A percentile compares a stretch with the other conserved stretches of the same genome.
Evolutionary conservation across 306 rosid species (phyloP).

Genomic region (Castanea crenata): DNA sequence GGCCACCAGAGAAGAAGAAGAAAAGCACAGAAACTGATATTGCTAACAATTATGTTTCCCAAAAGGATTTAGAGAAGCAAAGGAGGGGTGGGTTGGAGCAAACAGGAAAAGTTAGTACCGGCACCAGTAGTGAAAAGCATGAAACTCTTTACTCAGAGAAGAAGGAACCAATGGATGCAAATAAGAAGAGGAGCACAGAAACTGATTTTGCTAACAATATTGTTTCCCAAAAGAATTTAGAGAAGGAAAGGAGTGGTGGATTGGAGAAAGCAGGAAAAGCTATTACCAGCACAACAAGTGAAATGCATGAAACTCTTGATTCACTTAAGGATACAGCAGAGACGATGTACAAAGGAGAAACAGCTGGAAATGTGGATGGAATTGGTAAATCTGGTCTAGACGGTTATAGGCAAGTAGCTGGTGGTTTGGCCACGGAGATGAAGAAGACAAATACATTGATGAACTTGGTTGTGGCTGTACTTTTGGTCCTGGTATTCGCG

Average conservation of each 20-base stretch:
- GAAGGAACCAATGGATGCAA: slow-evolving; percentile 5
- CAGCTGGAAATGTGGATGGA: slow-evolving; percentile 19
- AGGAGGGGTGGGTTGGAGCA: not conserved
- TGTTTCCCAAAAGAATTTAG: not conserved
- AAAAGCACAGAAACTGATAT: not conserved
- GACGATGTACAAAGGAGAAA: slow-evolving; percentile 3
- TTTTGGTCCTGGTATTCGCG: slow-evolving; percentile 34
- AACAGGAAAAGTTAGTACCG: not conserved
- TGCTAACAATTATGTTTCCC: not conserved
- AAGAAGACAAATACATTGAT: slow-evolving; percentile 33
- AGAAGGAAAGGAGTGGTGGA: not conserved
- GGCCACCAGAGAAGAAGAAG: not conserved
- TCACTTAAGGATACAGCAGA: not conserved
- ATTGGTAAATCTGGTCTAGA: not conserved
- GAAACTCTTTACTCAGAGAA: not conserved
- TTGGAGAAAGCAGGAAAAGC: not conserved
- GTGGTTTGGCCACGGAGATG: slow-evolving; percentile 17
- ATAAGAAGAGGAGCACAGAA: not conserved
- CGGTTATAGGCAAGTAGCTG: slow-evolving; percentile 9
- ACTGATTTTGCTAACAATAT: not conserved
- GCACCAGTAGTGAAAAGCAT: not conserved
- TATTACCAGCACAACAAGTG: not conserved
- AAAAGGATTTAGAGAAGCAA: not conserved
- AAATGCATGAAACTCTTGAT: not conserved
- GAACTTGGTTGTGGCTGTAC: slow-evolving; percentile 33